Evolutionary conservation across 2,329 filamentous ascomycete genomes (phyloP), one percentile per base, ranked within the genome.

Genomic region (Exophiala xenobiotica): DNA sequence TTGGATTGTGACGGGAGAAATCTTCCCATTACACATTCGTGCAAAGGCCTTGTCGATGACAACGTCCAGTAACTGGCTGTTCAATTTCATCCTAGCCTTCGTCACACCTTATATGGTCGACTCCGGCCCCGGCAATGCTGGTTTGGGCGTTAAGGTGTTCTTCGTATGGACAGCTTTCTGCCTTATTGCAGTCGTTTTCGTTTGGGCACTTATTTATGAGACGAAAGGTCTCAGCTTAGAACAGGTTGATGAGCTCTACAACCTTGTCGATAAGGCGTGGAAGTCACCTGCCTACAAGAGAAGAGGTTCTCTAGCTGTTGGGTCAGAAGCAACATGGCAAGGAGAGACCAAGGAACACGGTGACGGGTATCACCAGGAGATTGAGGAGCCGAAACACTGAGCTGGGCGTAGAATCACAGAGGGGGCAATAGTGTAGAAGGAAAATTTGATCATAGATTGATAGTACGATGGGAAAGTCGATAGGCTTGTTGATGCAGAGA

Each of bases 21-120:
- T 93, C 71, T 95, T 87, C 82, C 89, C 90, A 51, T 82, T 95
- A 47, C 88, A 88, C 54, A 92, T 95, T 72, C 87, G 90, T 64
- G 87, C 90, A 37, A 87, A 88, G 61, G 90, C 90, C 75, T 89
- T 95, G 54, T 89, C 81, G 63, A 80, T 95, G 39, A 91, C 89
- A 33, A 95, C 90, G 8, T 87, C 90, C 57, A 89, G 85, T 67
- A 95, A 95, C 81, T 95, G 89, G 90, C 80, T 93, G 58, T 93
- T 88, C 88, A 93, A 90, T 76, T 38, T 12, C 12, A 16, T 16
- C 18, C n/a, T 38, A 89, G 85, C 70, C 69, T 79, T 68, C 81
- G 46, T 46, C 18, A 23, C 46, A 27, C 35, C 35, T 18, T 38
- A 16, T 11, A n/a, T 38, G 12, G 35, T 44, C 14, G 23, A 20